Conservation (phyloP, 1,284 basidiomycete species). For the Microbotryum silenes-acaulis region DNA sequence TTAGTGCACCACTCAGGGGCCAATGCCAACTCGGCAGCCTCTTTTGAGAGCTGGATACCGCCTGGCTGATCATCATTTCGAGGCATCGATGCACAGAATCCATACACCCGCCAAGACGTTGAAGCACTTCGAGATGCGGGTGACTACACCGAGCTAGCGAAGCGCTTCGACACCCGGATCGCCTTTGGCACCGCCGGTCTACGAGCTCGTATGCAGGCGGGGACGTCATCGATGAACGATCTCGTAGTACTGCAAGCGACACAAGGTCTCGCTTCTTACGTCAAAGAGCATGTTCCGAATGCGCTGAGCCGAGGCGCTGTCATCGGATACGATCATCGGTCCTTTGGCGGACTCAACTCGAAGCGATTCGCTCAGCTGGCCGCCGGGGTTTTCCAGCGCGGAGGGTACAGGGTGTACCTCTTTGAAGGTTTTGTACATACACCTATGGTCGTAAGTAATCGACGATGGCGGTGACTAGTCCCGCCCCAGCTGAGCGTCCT, state of each 20-base stretch:
- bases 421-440: slow-evolving; percentile 65
- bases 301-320: slow-evolving; percentile 60
- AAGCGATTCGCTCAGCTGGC: slow-evolving; percentile 65
- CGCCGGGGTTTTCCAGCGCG: slow-evolving; percentile 57
- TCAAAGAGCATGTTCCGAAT: slow-evolving; percentile 49
- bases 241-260: slow-evolving; percentile 65
- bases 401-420: slow-evolving; percentile 62
- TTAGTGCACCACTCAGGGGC: background rate
- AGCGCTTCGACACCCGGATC: slow-evolving; percentile 60
- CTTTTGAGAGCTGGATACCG: background rate
- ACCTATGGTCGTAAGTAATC: slow-evolving; percentile 54
- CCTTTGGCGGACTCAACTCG: slow-evolving; percentile 72
- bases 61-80: background rate
- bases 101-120: slow-evolving; percentile 51
- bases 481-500: background rate
- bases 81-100: slow-evolving; percentile 46
- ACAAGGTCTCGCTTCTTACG: slow-evolving; percentile 41
- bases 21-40: background rate
- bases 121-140: slow-evolving; percentile 47
- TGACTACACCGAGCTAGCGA: slow-evolving; percentile 50
- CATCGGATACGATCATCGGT: slow-evolving; percentile 49
- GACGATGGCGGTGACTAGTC: background rate
- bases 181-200: slow-evolving; percentile 79
- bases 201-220: slow-evolving; percentile 72
- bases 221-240: slow-evolving; percentile 78